Evolutionary conservation across 352 stramenopile species (phyloP), one percentile per base, ranked within the genome.

Genomic region (Pythium guiyangense): DNA sequence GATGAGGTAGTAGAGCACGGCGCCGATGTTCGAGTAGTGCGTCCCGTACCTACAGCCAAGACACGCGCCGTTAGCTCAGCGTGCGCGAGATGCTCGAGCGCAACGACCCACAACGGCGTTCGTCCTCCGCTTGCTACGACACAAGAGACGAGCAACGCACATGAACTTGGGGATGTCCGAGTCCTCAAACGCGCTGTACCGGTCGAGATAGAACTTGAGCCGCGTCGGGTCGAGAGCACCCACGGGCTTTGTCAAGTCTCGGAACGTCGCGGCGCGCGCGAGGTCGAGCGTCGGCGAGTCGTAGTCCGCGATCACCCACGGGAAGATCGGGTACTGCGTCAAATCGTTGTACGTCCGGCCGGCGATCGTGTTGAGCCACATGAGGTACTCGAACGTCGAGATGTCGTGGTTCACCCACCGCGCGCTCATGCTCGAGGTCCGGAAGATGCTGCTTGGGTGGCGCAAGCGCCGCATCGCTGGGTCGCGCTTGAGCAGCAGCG

Each of bases 1-100:
- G 70, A 99, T 92, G 27, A 99, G 74, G 68, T 99, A 99, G 71
- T 99, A 98, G 5, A 99, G 81, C 6, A 99, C 97, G 63, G 98
- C 97, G 1, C 96, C 97, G 22, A 94, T 86, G 59, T 96, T 92
- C 11, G 86, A 96, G 63, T 96, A 96, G 59, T 96, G 86, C 10
- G 86, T 90, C 11, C 86, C 86, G 59, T 95, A 95, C 82, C 83
- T 95, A 15, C 14, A 27, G 0, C 29, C 12, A 15, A 40, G 53
- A 8, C 31, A 56, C 11, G 20, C 40, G 44, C 25, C 39, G 0
- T 26, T n/a, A 27, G 42, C 2, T 5, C 6, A 50, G 5, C n/a
- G 17, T 11, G 26, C n/a, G 12, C 5, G 31, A 37, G 31, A 37
- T 12, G 31, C 12, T 9, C 29, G 5, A 34, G 29, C 5, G 29